Percentiles rank a stretch among this genome's conserved stretches.
Evolutionary conservation across 345 rosid species (phyloP).

Genomic region (Passiflora organensis): DNA sequence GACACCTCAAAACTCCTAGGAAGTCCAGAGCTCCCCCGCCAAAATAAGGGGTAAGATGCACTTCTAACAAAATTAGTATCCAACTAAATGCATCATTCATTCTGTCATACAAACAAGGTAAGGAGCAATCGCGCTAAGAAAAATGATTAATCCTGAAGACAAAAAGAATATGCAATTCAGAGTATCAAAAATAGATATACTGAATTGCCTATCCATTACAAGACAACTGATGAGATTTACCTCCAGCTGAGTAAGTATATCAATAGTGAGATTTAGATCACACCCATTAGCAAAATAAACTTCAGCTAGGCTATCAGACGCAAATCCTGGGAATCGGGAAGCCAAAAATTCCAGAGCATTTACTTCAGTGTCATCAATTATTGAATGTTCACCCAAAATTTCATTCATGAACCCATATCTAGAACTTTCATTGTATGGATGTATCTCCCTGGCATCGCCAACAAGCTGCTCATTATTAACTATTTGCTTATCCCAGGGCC

Average conservation of each 20-base stretch:
- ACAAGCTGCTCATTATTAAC: constrained; percentile 49
- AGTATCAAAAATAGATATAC: neutral
- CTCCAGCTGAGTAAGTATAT: constrained; percentile 99
- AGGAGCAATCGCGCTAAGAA: neutral
- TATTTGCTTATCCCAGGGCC: constrained; percentile 79
- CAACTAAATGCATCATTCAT: constrained; percentile 5
- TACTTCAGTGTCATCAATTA: constrained; percentile 50
- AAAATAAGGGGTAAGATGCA: constrained; percentile 28
- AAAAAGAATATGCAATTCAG: neutral
- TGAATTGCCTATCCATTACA: constrained; percentile 5
- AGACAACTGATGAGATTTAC: constrained; percentile 25
- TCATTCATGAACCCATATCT: constrained; percentile 49
- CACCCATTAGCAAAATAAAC: constrained; percentile 87
- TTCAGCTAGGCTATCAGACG: constrained; percentile 91
- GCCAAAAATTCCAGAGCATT: constrained; percentile 82
- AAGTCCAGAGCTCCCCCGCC: constrained; percentile 25
- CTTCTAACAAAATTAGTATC: constrained; percentile 16
- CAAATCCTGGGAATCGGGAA: constrained; percentile 89
- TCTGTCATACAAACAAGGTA: neutral
- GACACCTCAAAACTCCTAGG: constrained; percentile 14
- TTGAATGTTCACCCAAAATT: constrained; percentile 44
- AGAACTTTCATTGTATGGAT: constrained; percentile 49
- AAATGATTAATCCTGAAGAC: too few species aligned
- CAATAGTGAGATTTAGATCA: constrained; percentile 82
- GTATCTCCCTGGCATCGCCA: constrained; percentile 50